These are phyloP conservation scores for Alisma plantagoaquatica DNA, from an alignment of 106 monocot species.

Conservation along the genomic window DNA sequence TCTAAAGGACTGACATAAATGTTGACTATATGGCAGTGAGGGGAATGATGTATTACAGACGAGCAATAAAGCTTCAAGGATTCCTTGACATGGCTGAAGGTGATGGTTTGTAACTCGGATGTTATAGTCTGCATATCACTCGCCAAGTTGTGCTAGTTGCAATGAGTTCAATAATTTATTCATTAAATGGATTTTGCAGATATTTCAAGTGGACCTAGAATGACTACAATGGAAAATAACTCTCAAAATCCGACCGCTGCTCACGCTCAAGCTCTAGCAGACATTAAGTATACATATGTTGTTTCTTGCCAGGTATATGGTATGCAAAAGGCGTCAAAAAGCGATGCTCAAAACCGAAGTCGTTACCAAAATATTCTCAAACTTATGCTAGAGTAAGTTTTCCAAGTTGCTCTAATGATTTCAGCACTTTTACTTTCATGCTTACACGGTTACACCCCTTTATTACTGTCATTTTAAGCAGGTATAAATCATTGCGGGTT, in stretches of 20 bases:
- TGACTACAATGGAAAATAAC: constrained; percentile 25
- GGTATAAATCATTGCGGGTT: constrained; percentile 75
- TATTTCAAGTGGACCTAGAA: constrained; percentile 28
- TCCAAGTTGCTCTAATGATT: background rate
- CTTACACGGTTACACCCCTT: background rate
- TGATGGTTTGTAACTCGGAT: constrained; percentile 35
- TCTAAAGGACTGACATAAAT: background rate
- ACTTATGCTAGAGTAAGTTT: constrained; percentile 54
- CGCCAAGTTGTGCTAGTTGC: background rate
- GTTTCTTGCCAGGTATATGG: constrained; percentile 96
- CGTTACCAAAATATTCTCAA: constrained; percentile 83
- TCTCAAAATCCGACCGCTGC: constrained; percentile 14
- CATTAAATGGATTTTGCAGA: constrained; percentile 17
- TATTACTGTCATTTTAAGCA: constrained; percentile 7
- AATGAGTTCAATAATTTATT: background rate
- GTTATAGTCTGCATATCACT: background rate
- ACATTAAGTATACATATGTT: constrained; percentile 93
- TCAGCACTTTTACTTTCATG: background rate
- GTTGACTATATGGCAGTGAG: constrained; percentile 45
- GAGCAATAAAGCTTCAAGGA: constrained; percentile 64
- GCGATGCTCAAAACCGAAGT: constrained; percentile 34
- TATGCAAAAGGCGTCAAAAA: constrained; percentile 68
- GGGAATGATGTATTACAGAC: constrained; percentile 97
- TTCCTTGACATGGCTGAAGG: constrained; percentile 61
- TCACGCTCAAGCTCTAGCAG: constrained; percentile 53